These are phyloP conservation scores for Capsella bursapastoris DNA, from an alignment of 345 rosid genomes.

Conservation along the genomic window DNA sequence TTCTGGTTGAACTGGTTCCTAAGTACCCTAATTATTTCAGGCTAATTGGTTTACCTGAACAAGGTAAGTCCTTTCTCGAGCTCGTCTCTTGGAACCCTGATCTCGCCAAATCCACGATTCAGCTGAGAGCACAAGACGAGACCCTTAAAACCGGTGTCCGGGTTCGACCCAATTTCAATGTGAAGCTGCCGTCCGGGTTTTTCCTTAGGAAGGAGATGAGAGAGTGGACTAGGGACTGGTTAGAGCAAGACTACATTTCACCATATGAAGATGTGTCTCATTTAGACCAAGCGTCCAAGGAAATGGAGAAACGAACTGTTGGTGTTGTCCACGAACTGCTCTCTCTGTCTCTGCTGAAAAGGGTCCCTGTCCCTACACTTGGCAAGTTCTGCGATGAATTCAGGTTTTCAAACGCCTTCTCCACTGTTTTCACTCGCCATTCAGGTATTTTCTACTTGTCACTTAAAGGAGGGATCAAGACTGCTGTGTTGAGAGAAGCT, in stretches of 20 bases:
- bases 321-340: constrained; percentile 85
- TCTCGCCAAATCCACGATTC: constrained; percentile 63
- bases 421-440: constrained; percentile 82
- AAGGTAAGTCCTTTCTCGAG: constrained; percentile 68
- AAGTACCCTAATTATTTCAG: constrained; percentile 71
- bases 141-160: constrained; percentile 56
- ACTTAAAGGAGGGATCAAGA: constrained; percentile 80
- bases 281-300: constrained; percentile 68
- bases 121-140: constrained; percentile 70
- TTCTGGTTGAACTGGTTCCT: constrained; percentile 64
- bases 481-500: constrained; percentile 82
- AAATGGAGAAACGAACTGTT: constrained; percentile 91
- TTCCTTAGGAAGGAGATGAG: constrained; percentile 87
- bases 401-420: constrained; percentile 77
- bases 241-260: constrained; percentile 79
- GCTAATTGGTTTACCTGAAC: constrained; percentile 59
- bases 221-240: constrained; percentile 93
- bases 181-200: constrained; percentile 71
- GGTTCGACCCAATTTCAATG: constrained; percentile 67
- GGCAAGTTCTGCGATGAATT: constrained; percentile 82
- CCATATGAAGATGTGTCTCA: constrained; percentile 72
- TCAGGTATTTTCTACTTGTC: constrained; percentile 90
- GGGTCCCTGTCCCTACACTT: constrained; percentile 82
- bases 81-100: constrained; percentile 71
- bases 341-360: constrained; percentile 74